phyloP scores from a whole-genome alignment of 495 filamentous ascomycete species.

The Podospora pseudocomata region DNA sequence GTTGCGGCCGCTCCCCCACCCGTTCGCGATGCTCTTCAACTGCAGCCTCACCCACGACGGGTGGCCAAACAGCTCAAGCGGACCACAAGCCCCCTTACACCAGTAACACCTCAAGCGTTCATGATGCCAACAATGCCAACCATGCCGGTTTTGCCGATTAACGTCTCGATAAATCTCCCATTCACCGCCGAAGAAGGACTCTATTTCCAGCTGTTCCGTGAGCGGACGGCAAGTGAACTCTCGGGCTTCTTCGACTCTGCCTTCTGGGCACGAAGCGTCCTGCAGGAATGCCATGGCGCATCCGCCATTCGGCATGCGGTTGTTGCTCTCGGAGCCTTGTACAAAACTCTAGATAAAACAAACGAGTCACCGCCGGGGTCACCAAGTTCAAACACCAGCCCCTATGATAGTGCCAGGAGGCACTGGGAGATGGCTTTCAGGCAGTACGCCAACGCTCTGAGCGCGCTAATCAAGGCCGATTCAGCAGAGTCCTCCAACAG shows the following conservation, averaged over 20 bases:
- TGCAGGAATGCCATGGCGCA: slow-evolving; percentile 59
- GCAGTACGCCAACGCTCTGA: slow-evolving; percentile 43
- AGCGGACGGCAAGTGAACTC: slow-evolving; percentile 54
- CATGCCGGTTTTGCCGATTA: slow-evolving; percentile 24
- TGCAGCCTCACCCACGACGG: slow-evolving; percentile 27
- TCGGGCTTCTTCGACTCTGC: slow-evolving; percentile 60
- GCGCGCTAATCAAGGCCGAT: slow-evolving; percentile 32
- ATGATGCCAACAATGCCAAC: neutral
- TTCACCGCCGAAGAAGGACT: slow-evolving; percentile 47
- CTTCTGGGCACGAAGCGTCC: slow-evolving; percentile 57
- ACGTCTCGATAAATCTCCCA: slow-evolving; percentile 35
- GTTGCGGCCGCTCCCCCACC: slow-evolving; percentile 20
- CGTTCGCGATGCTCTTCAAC: slow-evolving; percentile 23
- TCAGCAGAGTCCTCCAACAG: slow-evolving; percentile 37
- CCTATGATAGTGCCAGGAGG: slow-evolving; percentile 32
- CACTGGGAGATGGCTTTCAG: slow-evolving; percentile 47
- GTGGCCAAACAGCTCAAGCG: slow-evolving; percentile 27
- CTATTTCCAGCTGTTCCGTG: slow-evolving; percentile 59
- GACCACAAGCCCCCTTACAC: slow-evolving; percentile 37
- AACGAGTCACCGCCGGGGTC: slow-evolving; percentile 47
- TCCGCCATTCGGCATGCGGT: slow-evolving; percentile 63
- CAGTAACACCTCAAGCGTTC: slow-evolving; percentile 14
- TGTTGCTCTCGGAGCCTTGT: slow-evolving; percentile 60
- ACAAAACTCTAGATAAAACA: slow-evolving; percentile 56
- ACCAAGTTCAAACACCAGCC: slow-evolving; percentile 31